These are phyloP conservation scores for Beauveria rudraprayagi DNA, from an alignment of 2,329 filamentous ascomycete genomes.

Conservation along the genomic window DNA sequence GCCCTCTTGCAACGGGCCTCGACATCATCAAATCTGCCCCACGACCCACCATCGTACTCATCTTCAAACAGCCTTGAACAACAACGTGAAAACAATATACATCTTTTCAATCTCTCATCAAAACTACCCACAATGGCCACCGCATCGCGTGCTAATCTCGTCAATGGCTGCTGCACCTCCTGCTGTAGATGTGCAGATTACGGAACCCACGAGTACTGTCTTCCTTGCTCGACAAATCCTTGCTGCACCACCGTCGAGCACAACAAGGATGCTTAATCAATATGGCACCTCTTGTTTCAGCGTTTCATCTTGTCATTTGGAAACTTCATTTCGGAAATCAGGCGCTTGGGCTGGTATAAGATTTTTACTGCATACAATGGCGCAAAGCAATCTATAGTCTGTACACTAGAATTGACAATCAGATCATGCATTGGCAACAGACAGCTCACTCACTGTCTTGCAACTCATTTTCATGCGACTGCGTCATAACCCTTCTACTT, in stretches of 20 bases:
- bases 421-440: constrained; percentile 1
- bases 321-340: neutral
- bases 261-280: neutral
- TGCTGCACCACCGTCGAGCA: constrained; percentile 13
- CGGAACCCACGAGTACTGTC: constrained; percentile 26
- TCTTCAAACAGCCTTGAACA: too few relatives aligned
- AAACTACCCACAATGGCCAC: constrained; percentile 9
- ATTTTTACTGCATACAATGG: neutral
- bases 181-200: constrained; percentile 25
- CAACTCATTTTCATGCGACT: neutral
- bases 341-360: constrained; percentile 2
- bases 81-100: neutral
- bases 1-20: too few relatives aligned
- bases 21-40: too few relatives aligned
- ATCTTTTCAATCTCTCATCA: neutral
- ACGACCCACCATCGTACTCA: too few relatives aligned
- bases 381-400: constrained; percentile 9
- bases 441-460: neutral
- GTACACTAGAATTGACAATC: constrained; percentile 8
- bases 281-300: neutral
- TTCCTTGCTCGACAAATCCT: constrained; percentile 21
- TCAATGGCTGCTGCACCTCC: constrained; percentile 21
- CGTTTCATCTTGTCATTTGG: neutral
- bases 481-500: neutral
- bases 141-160: constrained; percentile 1